Percentiles rank a stretch among this genome's conserved stretches.
Evolutionary conservation across 495 filamentous ascomycete genomes (phyloP).

Genomic region (Aspergillus campestris): DNA sequence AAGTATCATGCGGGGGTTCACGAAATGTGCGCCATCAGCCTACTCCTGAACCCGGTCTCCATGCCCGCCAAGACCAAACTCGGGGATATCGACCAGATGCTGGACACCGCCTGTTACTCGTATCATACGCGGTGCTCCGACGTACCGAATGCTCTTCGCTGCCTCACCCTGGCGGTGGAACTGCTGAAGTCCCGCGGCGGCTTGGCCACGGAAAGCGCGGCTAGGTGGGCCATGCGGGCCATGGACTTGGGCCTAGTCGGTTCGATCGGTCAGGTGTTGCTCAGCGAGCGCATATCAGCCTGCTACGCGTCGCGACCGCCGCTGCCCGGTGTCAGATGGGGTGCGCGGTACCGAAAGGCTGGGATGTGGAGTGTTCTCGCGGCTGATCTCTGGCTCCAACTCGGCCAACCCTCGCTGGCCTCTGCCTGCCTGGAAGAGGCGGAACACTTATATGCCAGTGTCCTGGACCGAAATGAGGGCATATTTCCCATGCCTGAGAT

Average conservation of each 20-base stretch:
- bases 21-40: constrained; percentile 84
- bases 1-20: constrained; percentile 84
- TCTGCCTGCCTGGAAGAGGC: constrained; percentile 65
- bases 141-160: constrained; percentile 67
- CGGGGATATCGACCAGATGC: constrained; percentile 73
- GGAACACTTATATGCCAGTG: constrained; percentile 54
- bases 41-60: constrained; percentile 63
- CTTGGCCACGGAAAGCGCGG: constrained; percentile 75
- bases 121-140: constrained; percentile 78
- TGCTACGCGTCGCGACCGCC: constrained; percentile 72
- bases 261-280: constrained; percentile 64
- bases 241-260: constrained; percentile 71
- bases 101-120: constrained; percentile 84
- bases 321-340: constrained; percentile 53
- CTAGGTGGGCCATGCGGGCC: constrained; percentile 70
- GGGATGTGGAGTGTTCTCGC: constrained; percentile 84
- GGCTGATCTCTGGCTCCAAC: constrained; percentile 70
- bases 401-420: constrained; percentile 60
- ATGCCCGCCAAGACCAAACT: constrained; percentile 63
- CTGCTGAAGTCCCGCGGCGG: constrained; percentile 71
- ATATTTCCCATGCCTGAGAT: constrained; percentile 49
- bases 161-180: constrained; percentile 67
- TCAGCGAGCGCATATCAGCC: constrained; percentile 74
- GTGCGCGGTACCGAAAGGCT: constrained; percentile 67
- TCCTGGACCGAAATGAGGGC: constrained; percentile 44